These are phyloP conservation scores for Silybum marianum DNA, from an alignment of 129 eudicot genomes.

Conservation along the genomic window DNA sequence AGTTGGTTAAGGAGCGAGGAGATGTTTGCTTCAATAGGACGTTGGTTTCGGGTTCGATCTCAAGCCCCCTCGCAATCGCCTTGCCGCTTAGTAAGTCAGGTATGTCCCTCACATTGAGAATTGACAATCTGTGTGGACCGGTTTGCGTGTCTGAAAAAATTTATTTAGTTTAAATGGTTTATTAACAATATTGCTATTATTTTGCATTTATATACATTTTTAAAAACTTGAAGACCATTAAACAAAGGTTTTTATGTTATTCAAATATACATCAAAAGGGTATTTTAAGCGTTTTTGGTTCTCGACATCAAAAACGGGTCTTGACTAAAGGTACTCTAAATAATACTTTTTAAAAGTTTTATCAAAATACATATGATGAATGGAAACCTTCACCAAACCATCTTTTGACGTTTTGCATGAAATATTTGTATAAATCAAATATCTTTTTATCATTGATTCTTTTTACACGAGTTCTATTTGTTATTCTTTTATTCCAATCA, in stretches of 20 bases:
- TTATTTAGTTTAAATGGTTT: background rate
- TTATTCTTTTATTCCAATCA: background rate
- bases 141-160: too few species aligned
- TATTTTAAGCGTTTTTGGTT: too few species aligned
- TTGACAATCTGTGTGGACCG: too few species aligned
- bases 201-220: background rate
- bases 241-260: too few species aligned
- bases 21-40: too few species aligned
- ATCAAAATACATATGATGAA: background rate
- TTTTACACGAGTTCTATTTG: background rate
- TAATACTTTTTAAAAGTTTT: background rate
- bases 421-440: background rate
- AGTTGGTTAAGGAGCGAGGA: too few species aligned
- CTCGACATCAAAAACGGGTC: background rate
- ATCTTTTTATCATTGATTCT: background rate
- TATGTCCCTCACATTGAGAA: too few species aligned
- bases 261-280: background rate
- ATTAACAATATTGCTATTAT: background rate
- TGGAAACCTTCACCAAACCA: conserved; percentile 2
- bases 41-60: too few species aligned
- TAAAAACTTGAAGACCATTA: background rate
- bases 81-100: too few species aligned
- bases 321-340: background rate
- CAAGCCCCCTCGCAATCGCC: too few species aligned
- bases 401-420: conserved; percentile 4